Conservation (phyloP, 768 basidiomycete species). For the Thelephora ganbajun region DNA sequence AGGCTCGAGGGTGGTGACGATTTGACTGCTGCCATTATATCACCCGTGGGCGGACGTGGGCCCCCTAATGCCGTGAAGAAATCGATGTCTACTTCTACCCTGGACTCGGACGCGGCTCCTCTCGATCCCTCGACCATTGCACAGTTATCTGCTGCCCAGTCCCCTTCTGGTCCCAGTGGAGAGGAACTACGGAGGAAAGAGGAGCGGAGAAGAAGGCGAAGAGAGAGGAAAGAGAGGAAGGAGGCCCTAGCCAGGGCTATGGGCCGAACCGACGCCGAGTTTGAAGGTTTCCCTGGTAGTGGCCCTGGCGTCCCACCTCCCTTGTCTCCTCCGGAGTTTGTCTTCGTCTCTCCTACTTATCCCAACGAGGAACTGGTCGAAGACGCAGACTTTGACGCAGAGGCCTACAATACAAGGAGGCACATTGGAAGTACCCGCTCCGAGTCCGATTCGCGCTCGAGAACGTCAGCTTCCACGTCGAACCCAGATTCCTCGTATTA, state of each 20-base stretch:
- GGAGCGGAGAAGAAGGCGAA: slow-evolving; percentile 30
- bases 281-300: slow-evolving; percentile 59
- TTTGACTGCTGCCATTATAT: background rate
- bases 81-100: slow-evolving; percentile 26
- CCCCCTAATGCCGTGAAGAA: background rate
- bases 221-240: slow-evolving; percentile 31
- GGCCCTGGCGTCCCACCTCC: slow-evolving; percentile 5
- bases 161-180: slow-evolving; percentile 20
- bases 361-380: slow-evolving; percentile 24
- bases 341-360: slow-evolving; percentile 6
- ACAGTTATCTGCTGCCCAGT: slow-evolving; percentile 30
- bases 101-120: slow-evolving; percentile 61
- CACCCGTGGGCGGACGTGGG: background rate
- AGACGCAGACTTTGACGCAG: slow-evolving; percentile 42
- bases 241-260: slow-evolving; percentile 23
- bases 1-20: slow-evolving; percentile 38
- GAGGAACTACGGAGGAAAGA: slow-evolving; percentile 31
- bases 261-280: slow-evolving; percentile 22
- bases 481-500: slow-evolving; percentile 14
- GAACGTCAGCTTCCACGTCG: slow-evolving; percentile 39
- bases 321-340: slow-evolving; percentile 2
- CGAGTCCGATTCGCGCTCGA: slow-evolving; percentile 48
- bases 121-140: slow-evolving; percentile 45
- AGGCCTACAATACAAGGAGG: slow-evolving; percentile 28
- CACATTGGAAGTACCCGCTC: slow-evolving; percentile 20